Conservation (phyloP, 108 stramenopile species). For the Cyclotella kingstonii region DNA sequence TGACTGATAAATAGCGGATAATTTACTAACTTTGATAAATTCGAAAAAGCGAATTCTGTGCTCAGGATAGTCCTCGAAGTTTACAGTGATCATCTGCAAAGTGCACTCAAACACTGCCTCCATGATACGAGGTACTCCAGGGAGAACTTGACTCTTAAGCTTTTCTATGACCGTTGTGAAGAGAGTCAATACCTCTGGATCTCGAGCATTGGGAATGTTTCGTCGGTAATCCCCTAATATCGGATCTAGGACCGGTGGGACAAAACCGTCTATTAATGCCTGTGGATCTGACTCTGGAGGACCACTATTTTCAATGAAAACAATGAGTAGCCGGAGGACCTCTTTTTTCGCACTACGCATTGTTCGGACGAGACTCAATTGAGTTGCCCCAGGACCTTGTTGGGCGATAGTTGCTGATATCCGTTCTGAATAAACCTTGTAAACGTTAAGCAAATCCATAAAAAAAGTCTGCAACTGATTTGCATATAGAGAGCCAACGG, state of each 20-base stretch:
- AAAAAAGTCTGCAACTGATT: slow-evolving; percentile 94
- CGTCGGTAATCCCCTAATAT: slow-evolving; percentile 94
- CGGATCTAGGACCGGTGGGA: slow-evolving; percentile 96
- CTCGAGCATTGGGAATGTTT: slow-evolving; percentile 91
- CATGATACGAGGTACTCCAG: slow-evolving; percentile 95
- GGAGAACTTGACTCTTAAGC: slow-evolving; percentile 79
- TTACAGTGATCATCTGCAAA: slow-evolving; percentile 97
- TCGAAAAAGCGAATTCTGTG: slow-evolving; percentile 96
- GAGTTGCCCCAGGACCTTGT: slow-evolving; percentile 88
- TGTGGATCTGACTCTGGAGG: slow-evolving; percentile 91
- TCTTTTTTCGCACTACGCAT: slow-evolving; percentile 98
- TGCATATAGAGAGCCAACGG: slow-evolving; percentile 91
- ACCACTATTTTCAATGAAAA: slow-evolving; percentile 92
- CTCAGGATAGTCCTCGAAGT: slow-evolving; percentile 99
- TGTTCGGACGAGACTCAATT: slow-evolving; percentile 84
- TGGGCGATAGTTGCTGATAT: slow-evolving; percentile 89
- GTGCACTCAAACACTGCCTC: slow-evolving; percentile 97
- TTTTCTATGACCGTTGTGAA: slow-evolving; percentile 92
- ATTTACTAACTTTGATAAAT: slow-evolving; percentile 78
- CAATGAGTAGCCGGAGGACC: slow-evolving; percentile 88
- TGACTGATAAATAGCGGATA: background rate
- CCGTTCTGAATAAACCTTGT: slow-evolving; percentile 94
- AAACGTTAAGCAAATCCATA: slow-evolving; percentile 97
- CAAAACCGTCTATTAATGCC: slow-evolving; percentile 88
- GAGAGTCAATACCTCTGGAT: slow-evolving; percentile 93